Conservation (phyloP, 1,139 yeast genomes). For the Scheffersomyces parashehatae region DNA sequence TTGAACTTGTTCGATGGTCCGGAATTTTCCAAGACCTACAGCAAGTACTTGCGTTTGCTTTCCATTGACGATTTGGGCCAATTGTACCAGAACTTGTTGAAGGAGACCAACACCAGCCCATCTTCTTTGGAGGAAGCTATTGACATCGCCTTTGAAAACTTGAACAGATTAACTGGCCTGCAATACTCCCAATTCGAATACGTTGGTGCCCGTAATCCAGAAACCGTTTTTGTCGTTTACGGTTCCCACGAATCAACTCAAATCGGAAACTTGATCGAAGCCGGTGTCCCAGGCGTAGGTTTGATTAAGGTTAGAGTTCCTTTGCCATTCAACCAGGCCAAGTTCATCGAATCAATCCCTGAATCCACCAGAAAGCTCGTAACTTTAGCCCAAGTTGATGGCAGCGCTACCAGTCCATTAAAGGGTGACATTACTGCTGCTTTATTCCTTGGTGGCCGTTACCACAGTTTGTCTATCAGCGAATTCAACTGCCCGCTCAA, state of each 20-base stretch:
- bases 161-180: constrained; percentile 62
- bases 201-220: constrained; percentile 60
- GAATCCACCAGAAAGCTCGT: constrained; percentile 57
- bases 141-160: constrained; percentile 42
- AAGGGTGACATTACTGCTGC: constrained; percentile 77
- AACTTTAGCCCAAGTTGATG: constrained; percentile 57
- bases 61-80: constrained; percentile 46
- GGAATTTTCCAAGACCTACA: constrained; percentile 58
- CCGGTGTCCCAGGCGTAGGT: constrained; percentile 49
- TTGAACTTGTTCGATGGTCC: constrained; percentile 82
- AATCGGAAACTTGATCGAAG: constrained; percentile 46
- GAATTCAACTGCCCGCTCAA: constrained; percentile 54
- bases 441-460: constrained; percentile 54
- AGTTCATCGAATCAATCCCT: constrained; percentile 63
- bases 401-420: constrained; percentile 40
- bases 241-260: constrained; percentile 70
- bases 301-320: constrained; percentile 76
- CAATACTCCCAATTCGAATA: constrained; percentile 70
- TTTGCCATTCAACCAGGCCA: constrained; percentile 66
- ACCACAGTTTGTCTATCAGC: constrained; percentile 38
- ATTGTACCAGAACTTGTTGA: constrained; percentile 40
- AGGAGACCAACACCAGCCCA: constrained; percentile 20
- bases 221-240: constrained; percentile 72
- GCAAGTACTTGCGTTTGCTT: constrained; percentile 48
- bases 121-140: constrained; percentile 39